Evolutionary conservation across 108 stramenopile genomes (phyloP), one percentile per base, ranked within the genome.

Genomic region (Pseudonitzschia pungens): DNA sequence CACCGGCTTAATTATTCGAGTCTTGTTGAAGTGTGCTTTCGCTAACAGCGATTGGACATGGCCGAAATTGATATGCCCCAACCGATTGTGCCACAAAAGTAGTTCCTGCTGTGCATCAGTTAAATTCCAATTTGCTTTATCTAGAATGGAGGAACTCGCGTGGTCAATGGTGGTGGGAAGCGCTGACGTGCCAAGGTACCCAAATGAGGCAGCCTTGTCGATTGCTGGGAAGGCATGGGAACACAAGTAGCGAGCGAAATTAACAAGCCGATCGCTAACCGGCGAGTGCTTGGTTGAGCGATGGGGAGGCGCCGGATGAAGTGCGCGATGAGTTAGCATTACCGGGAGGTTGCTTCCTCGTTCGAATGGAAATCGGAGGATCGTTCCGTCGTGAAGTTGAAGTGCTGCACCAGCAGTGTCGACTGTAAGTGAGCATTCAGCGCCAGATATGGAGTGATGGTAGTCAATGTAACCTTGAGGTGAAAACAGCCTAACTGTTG

Each of bases 61-160:
- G 6, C 18, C 32, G 6, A 76, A 14, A 16, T 65, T 14, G 21
- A 65, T 7, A 40, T 84, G 83, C 15, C 81, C 81, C 32, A 80
- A 55, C 4, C 54, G 48, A 12, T 53, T 66, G 57, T 86, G 85
- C 74, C 74, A 75, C 16, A 12, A 32, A 18, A 84, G 32, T 0
- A 82, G 65, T 31, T 74, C 74, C 27, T 80, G 71, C 40, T 82
- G 70, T 12, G 72, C 36, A 12, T 57, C 26, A 28, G 65, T 62
- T 5, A 84, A 67, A 54, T 84, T 87, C 16, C 57, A 55, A 48
- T 86, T 86, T 1, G 28, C 41, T 20, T 24, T 54, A 5, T 69
- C 14, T 20, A 43, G 15, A 54, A 11, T 28, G 36, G 2, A 6
- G 4, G 53, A 8, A 14, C 6, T 2, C 36, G 2, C 36, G 36